Evolutionary conservation across 139 green algal genomes (phyloP).

Genomic region (Micractinium sp.): DNA sequence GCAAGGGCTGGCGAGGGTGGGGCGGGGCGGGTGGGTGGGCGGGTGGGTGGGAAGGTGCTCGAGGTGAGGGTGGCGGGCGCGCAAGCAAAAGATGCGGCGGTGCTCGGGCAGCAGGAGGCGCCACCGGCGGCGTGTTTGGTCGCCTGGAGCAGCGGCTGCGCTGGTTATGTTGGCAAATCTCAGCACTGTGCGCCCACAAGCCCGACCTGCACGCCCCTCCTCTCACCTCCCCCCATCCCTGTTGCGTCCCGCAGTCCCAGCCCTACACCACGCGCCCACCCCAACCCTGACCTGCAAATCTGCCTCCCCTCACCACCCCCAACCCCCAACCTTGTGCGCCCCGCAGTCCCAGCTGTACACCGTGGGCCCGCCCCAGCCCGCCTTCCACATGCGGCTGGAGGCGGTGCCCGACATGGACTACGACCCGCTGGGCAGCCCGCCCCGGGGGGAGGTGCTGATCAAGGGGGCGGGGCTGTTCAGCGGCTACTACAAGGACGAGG

Average conservation of each 20-base stretch:
- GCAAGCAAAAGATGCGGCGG: too few species aligned
- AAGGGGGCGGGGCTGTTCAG: constrained; percentile 71
- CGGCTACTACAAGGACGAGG: constrained; percentile 85
- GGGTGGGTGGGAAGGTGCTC: too few species aligned
- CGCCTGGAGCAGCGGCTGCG: too few species aligned
- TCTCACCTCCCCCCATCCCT: too few species aligned
- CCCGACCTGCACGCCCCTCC: too few species aligned
- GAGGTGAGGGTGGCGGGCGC: too few species aligned
- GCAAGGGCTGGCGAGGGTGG: background rate
- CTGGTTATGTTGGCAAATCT: too few species aligned
- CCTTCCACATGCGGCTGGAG: constrained; percentile 69
- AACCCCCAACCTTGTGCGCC: background rate
- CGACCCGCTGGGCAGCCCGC: constrained; percentile 44
- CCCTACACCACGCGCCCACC: constrained; percentile 81
- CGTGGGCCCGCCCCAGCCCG: constrained; percentile 74
- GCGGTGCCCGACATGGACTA: constrained; percentile 67
- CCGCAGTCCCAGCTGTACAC: constrained; percentile 57
- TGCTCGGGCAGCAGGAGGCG: too few species aligned
- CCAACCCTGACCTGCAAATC: constrained; percentile 12
- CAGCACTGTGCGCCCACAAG: too few species aligned
- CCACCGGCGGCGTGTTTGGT: too few species aligned
- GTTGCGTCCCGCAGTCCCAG: background rate
- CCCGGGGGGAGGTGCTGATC: constrained; percentile 83
- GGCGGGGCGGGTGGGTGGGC: background rate
- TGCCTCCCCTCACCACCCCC: background rate